Evolutionary conservation across 129 eudicot species (phyloP), one percentile per base, ranked within the genome.

Genomic region (Rutidosis leptorrhynchoides): DNA sequence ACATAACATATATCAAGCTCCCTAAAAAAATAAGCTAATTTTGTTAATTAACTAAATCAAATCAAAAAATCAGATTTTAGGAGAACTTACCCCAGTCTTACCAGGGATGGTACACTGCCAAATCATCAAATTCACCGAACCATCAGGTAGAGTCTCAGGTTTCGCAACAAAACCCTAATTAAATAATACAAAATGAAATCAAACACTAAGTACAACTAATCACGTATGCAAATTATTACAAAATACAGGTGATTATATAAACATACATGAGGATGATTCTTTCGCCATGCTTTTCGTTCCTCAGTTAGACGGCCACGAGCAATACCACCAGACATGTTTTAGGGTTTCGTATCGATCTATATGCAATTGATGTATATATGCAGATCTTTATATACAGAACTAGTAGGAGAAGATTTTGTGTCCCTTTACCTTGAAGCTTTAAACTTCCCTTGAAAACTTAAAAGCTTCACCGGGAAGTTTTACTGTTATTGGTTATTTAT

Each of bases 221-320:
- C 29, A 8, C 12, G 21, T 52, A 52, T 21, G 28, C 26, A 22
- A 5, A 45, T 45, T 21, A 54, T n/a, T 49, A 40, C 46, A 40
- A 40, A 10, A 40, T 49, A 49, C 23, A 49, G 9, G 3, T 49
- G 19, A 19, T 49, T 4, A 1, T n/a, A 49, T 17, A 49, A 48
- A 48, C 22, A 48, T 19, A 84, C 95, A 75, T 87, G 90, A 29
- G 90, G 95, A 61, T 87, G 95, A 73, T 87, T 87, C 78, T 84
- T 87, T 10, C 95, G 83, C 95, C 95, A 87, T 16, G 87, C 80
- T 67, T 87, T 87, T 42, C 90, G 87, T 74, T 87, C 95, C 73
- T 87, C 95, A 1, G 95, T 81, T 60, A 87, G 95, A 69, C 95
- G 95, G 29, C 90, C 90, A 63, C 95, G 95, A 57, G 90, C 90